Base-by-base conservation (phyloP, 2,329 filamentous ascomycete genomes). In the Exophiala xenobiotica region DNA sequence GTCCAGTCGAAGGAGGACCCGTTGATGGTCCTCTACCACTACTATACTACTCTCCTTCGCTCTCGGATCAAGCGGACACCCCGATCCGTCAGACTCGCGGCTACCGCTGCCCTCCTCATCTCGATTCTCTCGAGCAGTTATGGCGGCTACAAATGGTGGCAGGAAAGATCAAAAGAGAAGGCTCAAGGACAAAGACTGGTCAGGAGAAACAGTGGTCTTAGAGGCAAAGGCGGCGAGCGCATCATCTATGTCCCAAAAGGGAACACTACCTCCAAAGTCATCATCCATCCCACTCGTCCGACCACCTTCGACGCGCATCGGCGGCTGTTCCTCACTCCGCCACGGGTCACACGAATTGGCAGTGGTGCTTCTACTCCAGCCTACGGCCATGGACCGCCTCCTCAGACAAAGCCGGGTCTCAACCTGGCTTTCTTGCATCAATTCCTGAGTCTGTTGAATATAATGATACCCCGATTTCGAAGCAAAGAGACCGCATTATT, bases 351-450 rank as follows among this genome's bases (percentile, higher is more conserved):
- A 9, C 87, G 90, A 1, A 78, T 93, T 41, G 78, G 80, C 31
- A 85, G 90, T 67, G 83, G 85, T 11, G 78, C 80, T 16, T 65
- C 70, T 4, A 77, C 74, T 38, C 73, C 77, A 27, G 79, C 82
- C 37, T 89, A 95, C 9, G 22, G 20, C 14, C 38, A 40, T 4
- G 60, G 60, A 9, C 93, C 93, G 12, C 88, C 91, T 2, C 81
- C 88, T 7, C 88, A 95, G 67, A 92, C 91, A 2, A 97, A 96
- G 68, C 90, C 93, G 0, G 93, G 93, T 0, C 74, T 99, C 31
- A 99, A 99, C 66, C 78, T 99, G 52, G 93, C 93, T 8, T 99
- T 99, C 64, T 71, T 99, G 46, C 93, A 99, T 68, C 93, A 99
- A 70, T 97, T 99, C 63, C 78, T 97, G 45, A 96, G 92, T 65